Conservation (phyloP, 176 grass and related monocot genomes). For the Ananas comosus region DNA sequence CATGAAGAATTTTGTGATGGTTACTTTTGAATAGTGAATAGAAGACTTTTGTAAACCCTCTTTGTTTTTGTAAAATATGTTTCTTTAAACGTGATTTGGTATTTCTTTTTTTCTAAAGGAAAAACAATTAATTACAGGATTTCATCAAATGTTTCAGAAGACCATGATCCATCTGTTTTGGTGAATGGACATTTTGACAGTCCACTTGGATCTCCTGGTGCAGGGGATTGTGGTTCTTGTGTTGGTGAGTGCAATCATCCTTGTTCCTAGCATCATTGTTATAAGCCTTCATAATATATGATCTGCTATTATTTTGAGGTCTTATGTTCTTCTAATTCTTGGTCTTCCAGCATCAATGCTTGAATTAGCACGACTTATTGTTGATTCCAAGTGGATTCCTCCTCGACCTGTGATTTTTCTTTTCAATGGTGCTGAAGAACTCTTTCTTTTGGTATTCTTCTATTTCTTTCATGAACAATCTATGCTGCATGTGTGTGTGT, state of each 20-base stretch:
- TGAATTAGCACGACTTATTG: constrained; percentile 82
- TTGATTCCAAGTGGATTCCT: constrained; percentile 88
- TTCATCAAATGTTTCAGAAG: constrained; percentile 96
- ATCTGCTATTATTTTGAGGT: background rate
- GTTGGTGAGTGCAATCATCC: constrained; percentile 47
- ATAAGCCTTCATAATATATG: background rate
- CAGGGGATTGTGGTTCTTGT: constrained; percentile 97
- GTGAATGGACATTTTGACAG: constrained; percentile 98
- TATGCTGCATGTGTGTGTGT: background rate
- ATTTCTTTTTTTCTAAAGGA: constrained; percentile 34
- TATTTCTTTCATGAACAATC: background rate
- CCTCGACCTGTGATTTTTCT: constrained; percentile 88
- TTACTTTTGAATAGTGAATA: background rate
- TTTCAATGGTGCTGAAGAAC: constrained; percentile 98
- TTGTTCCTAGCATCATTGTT: background rate
- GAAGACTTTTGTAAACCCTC: no score
- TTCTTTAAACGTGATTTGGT: no score
- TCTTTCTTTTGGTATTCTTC: constrained; percentile 86
- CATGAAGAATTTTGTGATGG: background rate
- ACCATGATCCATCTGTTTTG: constrained; percentile 70
- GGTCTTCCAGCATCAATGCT: constrained; percentile 94
- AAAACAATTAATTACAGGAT: constrained; percentile 77
- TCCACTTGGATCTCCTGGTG: constrained; percentile 91
- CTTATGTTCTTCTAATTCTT: constrained; percentile 21
- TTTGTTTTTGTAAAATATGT: no score